A percentile compares a stretch with the other conserved stretches of the same genome.
These are phyloP conservation scores for Penicillium robsamsonii DNA, from an alignment of 495 filamentous ascomycete genomes.

Conservation along the genomic window DNA sequence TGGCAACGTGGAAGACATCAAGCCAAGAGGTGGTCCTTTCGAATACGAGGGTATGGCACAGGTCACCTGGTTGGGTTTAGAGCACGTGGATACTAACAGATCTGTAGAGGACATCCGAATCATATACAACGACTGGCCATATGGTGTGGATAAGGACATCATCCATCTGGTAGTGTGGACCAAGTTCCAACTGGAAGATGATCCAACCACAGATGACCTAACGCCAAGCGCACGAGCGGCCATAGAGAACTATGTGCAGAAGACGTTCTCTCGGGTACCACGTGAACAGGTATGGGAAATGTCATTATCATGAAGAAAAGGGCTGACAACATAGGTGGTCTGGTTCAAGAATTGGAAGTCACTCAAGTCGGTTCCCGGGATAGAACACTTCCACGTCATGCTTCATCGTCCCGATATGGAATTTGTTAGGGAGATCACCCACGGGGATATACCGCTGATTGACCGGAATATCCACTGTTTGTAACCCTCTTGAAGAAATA, in stretches of 20 bases:
- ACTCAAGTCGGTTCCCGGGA: slow-evolving; percentile 76
- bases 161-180: slow-evolving; percentile 87
- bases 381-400: slow-evolving; percentile 97
- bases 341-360: slow-evolving; percentile 92
- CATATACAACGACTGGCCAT: slow-evolving; percentile 88
- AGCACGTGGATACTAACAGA: slow-evolving; percentile 1
- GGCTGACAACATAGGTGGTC: slow-evolving; percentile 54
- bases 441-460: slow-evolving; percentile 65
- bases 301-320: slow-evolving; percentile 20
- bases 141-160: slow-evolving; percentile 71
- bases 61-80: not conserved
- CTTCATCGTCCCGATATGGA: slow-evolving; percentile 67
- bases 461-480: slow-evolving; percentile 15
- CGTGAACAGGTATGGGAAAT: slow-evolving; percentile 31
- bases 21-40: slow-evolving; percentile 48
- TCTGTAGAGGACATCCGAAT: slow-evolving; percentile 66
- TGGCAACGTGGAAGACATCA: slow-evolving; percentile 36
- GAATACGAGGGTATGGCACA: slow-evolving; percentile 45
- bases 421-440: slow-evolving; percentile 69
- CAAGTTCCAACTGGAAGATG: slow-evolving; percentile 76
- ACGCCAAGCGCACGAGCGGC: slow-evolving; percentile 58
- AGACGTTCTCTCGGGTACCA: slow-evolving; percentile 55
- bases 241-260: slow-evolving; percentile 67
- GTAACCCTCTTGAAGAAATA: too few relatives aligned
- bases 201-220: slow-evolving; percentile 62